Percentiles rank a stretch among this genome's conserved stretches.
phyloP scores from a whole-genome alignment of 2,329 filamentous ascomycete genomes.

The Blastomyces emzantsi region DNA sequence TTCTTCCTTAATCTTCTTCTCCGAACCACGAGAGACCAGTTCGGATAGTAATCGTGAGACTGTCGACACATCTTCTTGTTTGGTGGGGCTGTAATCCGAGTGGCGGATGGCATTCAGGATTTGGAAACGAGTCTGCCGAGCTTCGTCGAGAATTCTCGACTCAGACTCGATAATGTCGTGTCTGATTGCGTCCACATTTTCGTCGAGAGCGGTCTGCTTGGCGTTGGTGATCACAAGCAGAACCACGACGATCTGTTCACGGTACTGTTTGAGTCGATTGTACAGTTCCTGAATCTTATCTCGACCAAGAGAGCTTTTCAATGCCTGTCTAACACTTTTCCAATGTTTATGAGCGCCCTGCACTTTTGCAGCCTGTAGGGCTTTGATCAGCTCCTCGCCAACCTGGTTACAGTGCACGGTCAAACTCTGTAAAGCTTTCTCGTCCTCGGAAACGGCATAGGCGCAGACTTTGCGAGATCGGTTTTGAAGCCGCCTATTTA shows the following conservation, averaged over 20 bases:
- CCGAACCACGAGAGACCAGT: not conserved
- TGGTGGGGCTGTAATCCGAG: not conserved
- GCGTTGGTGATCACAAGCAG: slow-evolving; percentile 7
- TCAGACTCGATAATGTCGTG: not conserved
- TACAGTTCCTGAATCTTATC: slow-evolving; percentile 12
- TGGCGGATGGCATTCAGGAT: not conserved
- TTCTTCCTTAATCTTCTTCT: slow-evolving; percentile 4
- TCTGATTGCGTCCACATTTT: not conserved
- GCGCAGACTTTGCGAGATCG: slow-evolving; percentile 1
- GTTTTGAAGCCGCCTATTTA: not conserved
- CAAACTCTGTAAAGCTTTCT: slow-evolving; percentile 11
- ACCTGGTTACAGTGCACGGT: slow-evolving; percentile 12
- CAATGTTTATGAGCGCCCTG: slow-evolving; percentile 9
- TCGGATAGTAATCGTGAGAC: slow-evolving; percentile 4
- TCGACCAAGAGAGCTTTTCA: slow-evolving; percentile 10
- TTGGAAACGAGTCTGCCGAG: slow-evolving; percentile 4
- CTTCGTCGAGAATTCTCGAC: slow-evolving; percentile 1
- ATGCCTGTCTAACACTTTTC: slow-evolving; percentile 11
- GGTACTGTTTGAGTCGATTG: not conserved
- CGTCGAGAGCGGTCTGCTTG: not conserved
- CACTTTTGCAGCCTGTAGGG: slow-evolving; percentile 10
- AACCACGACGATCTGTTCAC: slow-evolving; percentile 3
- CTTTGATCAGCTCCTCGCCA: slow-evolving; percentile 6
- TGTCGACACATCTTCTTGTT: not conserved
- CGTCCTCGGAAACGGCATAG: slow-evolving; percentile 1